These are phyloP conservation scores for Arthrobotrys megalospora DNA, from an alignment of 2,329 filamentous ascomycete genomes.

Conservation along the genomic window DNA sequence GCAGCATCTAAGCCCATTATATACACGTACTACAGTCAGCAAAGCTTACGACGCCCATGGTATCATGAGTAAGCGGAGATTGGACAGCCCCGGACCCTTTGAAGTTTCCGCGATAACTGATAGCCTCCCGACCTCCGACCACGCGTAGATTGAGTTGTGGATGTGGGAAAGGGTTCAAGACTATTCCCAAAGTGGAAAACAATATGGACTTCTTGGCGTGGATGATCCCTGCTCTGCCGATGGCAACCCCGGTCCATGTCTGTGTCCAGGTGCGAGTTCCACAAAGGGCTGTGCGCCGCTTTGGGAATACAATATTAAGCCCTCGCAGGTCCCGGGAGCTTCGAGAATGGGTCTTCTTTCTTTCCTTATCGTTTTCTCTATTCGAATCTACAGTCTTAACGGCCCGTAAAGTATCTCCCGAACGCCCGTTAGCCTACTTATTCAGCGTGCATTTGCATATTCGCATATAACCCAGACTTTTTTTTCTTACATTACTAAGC, in stretches of 20 bases:
- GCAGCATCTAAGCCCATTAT: slow-evolving; percentile 28
- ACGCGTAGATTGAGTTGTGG: slow-evolving; percentile 8
- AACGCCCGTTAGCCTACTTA: neutral
- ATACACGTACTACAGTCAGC: slow-evolving; percentile 20
- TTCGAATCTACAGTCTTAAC: slow-evolving; percentile 8
- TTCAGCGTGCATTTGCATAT: slow-evolving; percentile 8
- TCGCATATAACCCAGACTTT: neutral
- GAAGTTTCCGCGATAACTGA: no score
- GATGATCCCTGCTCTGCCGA: slow-evolving; percentile 7
- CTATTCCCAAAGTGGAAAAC: slow-evolving; percentile 51
- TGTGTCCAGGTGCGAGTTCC: no score
- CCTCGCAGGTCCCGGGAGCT: slow-evolving; percentile 9
- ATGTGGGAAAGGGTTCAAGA: slow-evolving; percentile 4
- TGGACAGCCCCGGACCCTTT: neutral
- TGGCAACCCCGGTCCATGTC: slow-evolving; percentile 15
- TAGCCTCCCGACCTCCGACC: no score
- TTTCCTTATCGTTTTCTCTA: neutral
- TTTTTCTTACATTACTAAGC: slow-evolving; percentile 12
- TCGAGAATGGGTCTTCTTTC: neutral
- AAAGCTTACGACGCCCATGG: slow-evolving; percentile 3
- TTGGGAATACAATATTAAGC: slow-evolving; percentile 48
- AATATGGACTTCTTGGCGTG: slow-evolving; percentile 52
- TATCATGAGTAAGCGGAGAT: neutral
- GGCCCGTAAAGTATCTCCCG: slow-evolving; percentile 14
- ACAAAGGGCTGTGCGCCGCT: slow-evolving; percentile 34